These are phyloP conservation scores for Coemansia umbellata DNA, from an alignment of 192 early-diverging fungal species.

Conservation along the genomic window DNA sequence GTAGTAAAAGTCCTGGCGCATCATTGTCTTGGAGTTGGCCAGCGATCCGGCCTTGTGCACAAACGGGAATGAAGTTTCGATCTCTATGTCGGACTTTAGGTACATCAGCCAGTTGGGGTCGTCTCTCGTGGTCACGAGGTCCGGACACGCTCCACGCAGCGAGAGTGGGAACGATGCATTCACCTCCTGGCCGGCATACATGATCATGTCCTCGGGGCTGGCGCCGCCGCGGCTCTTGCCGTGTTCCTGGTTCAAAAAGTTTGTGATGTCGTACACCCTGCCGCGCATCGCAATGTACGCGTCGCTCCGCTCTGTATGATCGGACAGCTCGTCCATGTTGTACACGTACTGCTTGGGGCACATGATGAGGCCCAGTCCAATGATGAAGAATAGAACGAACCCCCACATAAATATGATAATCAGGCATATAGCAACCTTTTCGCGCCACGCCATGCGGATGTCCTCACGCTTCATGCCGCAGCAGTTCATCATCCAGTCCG, in stretches of 20 bases:
- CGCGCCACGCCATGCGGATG: slow-evolving; percentile 93
- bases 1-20: slow-evolving; percentile 53
- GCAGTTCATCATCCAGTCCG: slow-evolving; percentile 38
- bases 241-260: slow-evolving; percentile 60
- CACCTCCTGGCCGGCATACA: slow-evolving; percentile 61
- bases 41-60: slow-evolving; percentile 25
- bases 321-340: slow-evolving; percentile 55
- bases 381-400: slow-evolving; percentile 81
- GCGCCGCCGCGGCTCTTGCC: slow-evolving; percentile 44
- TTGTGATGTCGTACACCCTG: slow-evolving; percentile 64
- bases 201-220: slow-evolving; percentile 33
- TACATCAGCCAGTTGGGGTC: slow-evolving; percentile 43
- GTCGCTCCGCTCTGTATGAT: slow-evolving; percentile 54
- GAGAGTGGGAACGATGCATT: slow-evolving; percentile 62
- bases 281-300: slow-evolving; percentile 67
- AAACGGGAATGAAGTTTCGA: slow-evolving; percentile 22
- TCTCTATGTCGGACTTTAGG: slow-evolving; percentile 24
- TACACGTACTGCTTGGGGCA: slow-evolving; percentile 74
- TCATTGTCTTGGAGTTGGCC: slow-evolving; percentile 43
- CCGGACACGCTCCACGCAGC: slow-evolving; percentile 55
- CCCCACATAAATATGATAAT: slow-evolving; percentile 77
- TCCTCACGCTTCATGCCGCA: slow-evolving; percentile 78
- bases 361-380: slow-evolving; percentile 76
- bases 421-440: slow-evolving; percentile 82
- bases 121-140: slow-evolving; percentile 27